Evolutionary conservation across 2,329 filamentous ascomycete species (phyloP).

Genomic region (Myriosclerotinia curreyana): DNA sequence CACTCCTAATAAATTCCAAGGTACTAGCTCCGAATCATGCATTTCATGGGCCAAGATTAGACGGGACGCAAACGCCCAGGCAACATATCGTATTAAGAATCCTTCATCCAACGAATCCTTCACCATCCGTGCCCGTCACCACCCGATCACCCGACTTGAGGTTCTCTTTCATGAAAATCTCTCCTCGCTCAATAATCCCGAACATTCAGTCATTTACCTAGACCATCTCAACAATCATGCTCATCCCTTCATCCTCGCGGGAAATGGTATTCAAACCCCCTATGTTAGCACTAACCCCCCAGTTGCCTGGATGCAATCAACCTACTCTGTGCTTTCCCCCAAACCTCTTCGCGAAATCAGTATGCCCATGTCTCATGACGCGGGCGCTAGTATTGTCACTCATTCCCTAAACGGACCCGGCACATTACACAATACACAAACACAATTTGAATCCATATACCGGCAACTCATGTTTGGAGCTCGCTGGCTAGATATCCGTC

Average conservation of each 20-base stretch:
- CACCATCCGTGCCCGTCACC: slow-evolving; percentile 27
- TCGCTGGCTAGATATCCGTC: slow-evolving; percentile 32
- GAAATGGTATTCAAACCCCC: slow-evolving; percentile 21
- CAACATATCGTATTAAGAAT: slow-evolving; percentile 28
- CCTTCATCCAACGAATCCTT: slow-evolving; percentile 26
- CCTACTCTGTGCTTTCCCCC: slow-evolving; percentile 25
- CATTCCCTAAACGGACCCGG: slow-evolving; percentile 21
- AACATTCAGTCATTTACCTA: slow-evolving; percentile 26
- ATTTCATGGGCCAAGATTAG: slow-evolving; percentile 24
- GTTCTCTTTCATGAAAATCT: slow-evolving; percentile 28
- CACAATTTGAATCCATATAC: slow-evolving; percentile 26
- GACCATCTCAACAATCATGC: slow-evolving; percentile 24
- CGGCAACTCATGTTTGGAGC: slow-evolving; percentile 28
- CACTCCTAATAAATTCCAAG: background rate
- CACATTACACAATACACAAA: slow-evolving; percentile 28
- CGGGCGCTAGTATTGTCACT: slow-evolving; percentile 29
- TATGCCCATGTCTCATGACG: slow-evolving; percentile 29
- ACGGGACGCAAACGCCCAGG: slow-evolving; percentile 29
- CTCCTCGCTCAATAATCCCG: slow-evolving; percentile 25
- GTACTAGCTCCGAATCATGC: slow-evolving; percentile 24
- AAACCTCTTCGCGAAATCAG: slow-evolving; percentile 29
- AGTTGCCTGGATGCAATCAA: slow-evolving; percentile 31
- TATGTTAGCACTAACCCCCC: slow-evolving; percentile 29
- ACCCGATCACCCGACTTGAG: background rate
- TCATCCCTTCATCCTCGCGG: slow-evolving; percentile 30